A percentile compares a stretch with the other conserved stretches of the same genome.
Conservation (phyloP, 805 yeast species). For the Zygotorulaspora danielsina region DNA sequence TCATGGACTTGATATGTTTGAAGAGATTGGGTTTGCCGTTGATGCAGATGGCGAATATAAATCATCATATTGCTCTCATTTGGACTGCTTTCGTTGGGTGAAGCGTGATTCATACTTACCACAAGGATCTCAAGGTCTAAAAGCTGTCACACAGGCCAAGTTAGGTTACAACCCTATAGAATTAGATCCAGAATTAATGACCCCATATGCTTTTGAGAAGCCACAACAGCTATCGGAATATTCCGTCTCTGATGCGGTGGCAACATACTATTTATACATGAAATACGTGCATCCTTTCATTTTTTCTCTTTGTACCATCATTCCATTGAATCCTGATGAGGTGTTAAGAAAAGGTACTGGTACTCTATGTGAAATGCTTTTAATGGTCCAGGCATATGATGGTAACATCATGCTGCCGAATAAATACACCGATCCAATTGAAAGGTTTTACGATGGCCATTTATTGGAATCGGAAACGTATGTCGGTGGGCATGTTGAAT, state of each 20-base stretch:
- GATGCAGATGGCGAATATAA: conserved; percentile 91
- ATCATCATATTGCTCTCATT: conserved; percentile 86
- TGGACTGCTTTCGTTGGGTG: conserved; percentile 98
- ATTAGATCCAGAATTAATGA: conserved; percentile 95
- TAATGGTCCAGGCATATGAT: conserved; percentile 93
- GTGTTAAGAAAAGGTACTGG: conserved; percentile 96
- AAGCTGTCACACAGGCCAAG: conserved; percentile 94
- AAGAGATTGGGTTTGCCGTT: conserved; percentile 89
- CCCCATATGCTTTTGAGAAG: conserved; percentile 91
- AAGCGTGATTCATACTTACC: conserved; percentile 96
- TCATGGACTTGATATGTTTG: conserved; percentile 83
- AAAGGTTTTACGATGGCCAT: conserved; percentile 92
- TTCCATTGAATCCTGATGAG: conserved; percentile 96
- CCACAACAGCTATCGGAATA: conserved; percentile 93
- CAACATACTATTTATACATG: conserved; percentile 91
- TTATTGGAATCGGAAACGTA: conserved; percentile 91
- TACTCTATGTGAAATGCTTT: conserved; percentile 93
- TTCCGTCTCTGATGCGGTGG: conserved; percentile 99
- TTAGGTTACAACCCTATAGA: conserved; percentile 95
- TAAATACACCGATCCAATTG: conserved; percentile 91
- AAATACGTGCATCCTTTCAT: conserved; percentile 97
- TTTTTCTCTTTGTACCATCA: conserved; percentile 89
- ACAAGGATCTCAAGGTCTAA: conserved; percentile 97
- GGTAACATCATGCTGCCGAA: conserved; percentile 78
- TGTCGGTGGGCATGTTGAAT: conserved; percentile 98